Evolutionary conservation across 108 stramenopile species (phyloP).

Genomic region (Pseudonitzschia pungens): DNA sequence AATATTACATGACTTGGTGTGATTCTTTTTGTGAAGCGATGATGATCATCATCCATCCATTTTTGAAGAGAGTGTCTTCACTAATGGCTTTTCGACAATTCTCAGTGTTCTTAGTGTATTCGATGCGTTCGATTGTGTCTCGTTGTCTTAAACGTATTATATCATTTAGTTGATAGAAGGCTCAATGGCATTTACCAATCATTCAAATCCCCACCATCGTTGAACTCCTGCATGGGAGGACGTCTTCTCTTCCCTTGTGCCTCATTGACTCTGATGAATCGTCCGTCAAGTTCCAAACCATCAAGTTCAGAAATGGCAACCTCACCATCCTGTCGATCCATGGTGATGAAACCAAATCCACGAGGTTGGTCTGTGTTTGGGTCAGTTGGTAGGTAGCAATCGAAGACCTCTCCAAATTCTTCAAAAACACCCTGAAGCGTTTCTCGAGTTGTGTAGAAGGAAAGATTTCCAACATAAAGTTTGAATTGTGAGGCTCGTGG

Average conservation of each 20-base stretch:
- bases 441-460: conserved; percentile 64
- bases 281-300: conserved; percentile 84
- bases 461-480: conserved; percentile 82
- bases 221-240: not conserved
- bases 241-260: conserved; percentile 58
- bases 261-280: conserved; percentile 75
- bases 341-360: conserved; percentile 89
- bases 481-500: conserved; percentile 29
- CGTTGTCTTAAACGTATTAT: not conserved
- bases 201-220: not conserved
- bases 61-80: not conserved
- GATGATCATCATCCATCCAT: not conserved
- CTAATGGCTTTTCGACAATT: too few species aligned
- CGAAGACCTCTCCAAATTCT: conserved; percentile 70
- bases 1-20: too few species aligned
- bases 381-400: conserved; percentile 79
- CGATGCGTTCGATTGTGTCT: not conserved
- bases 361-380: conserved; percentile 64
- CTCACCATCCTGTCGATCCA: conserved; percentile 65
- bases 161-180: not conserved
- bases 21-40: too few species aligned
- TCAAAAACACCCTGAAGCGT: conserved; percentile 61
- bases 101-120: not conserved
- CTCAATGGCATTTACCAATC: not conserved
- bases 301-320: conserved; percentile 69